Base-by-base conservation (phyloP, 345 rosid species). In the Lagerstroemia speciosa region DNA sequence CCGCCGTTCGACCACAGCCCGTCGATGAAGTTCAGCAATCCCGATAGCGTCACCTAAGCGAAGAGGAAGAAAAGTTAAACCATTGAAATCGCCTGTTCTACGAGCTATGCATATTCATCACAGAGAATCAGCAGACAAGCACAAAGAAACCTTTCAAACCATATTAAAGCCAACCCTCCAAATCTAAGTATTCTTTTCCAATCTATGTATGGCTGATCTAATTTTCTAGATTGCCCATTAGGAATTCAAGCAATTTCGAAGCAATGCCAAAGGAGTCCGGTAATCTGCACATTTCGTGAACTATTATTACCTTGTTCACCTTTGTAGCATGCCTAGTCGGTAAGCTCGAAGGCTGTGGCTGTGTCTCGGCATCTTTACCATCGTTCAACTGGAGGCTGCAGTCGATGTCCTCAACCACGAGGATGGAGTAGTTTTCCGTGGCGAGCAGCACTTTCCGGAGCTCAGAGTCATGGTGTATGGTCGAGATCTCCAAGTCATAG, bases 1-100 rank as follows among this genome's bases (percentile, higher is more conserved):
- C 75, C 79, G 30, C 79, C 60, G 67, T 75, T 79, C 7, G 82
- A 76, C 82, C 82, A 73, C 31, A 76, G 65, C 60, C 79, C 82
- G 55, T 76, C 79, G 3, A 73, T 27, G 68, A 73, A 79, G 62
- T 79, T 73, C 24, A 79, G 71, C 50, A 79, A 27, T 26, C 69
- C 69, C 6, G 69, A 66, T 31, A 66, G 7, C 31, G 69, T 66
- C 16, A 66, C 52, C 69, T 66, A 29, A n/a, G 41, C 5, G 27
- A 38, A 20, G 52, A 20, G 52, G 3, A 41, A 10, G 27, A 38
- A 36, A 65, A n/a, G n/a, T 8, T n/a, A n/a, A 40, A 38, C 20
- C 22, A 24, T 0, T 10, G 26, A 52, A 52, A 20, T n/a, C n/a
- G n/a, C 26, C 6, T 5, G 9, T 20, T 20, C 7, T n/a, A 2